phyloP scores from a whole-genome alignment of 345 rosid species.

The Hevea brasiliensis region DNA sequence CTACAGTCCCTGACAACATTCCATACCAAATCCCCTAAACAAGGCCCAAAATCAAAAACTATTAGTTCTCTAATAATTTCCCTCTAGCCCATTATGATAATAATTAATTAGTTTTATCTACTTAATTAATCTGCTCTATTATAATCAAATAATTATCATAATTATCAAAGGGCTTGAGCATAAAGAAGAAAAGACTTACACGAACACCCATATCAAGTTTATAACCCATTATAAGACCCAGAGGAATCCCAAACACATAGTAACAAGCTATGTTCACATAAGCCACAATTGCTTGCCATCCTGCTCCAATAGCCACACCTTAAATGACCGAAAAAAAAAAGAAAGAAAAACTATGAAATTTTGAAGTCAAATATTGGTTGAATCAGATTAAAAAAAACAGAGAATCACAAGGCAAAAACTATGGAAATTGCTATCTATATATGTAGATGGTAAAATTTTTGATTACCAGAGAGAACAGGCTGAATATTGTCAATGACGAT shows the following conservation, averaged over 20 bases:
- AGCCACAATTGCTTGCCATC: conserved; percentile 70
- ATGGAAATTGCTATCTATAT: no score
- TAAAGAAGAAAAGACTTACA: conserved; percentile 23
- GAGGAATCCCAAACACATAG: conserved; percentile 56
- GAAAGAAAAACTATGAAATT: no score
- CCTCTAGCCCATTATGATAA: no score
- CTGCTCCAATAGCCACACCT: conserved; percentile 71
- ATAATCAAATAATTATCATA: no score
- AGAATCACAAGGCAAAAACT: no score
- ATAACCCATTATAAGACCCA: conserved; percentile 60
- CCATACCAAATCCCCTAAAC: conserved; percentile 27
- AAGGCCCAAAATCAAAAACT: no score
- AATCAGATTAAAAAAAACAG: no score
- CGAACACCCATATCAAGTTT: conserved; percentile 45
- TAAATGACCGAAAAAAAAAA: neutral
- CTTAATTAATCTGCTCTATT: no score
- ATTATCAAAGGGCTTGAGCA: neutral
- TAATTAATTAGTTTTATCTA: neutral
- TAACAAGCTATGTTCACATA: conserved; percentile 68
- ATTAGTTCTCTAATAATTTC: neutral
- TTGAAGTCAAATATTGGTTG: no score
- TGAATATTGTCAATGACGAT: conserved; percentile 70
- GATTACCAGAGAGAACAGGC: conserved; percentile 94
- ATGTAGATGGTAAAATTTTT: no score
- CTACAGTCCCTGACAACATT: conserved; percentile 24